Evolutionary conservation across 345 rosid genomes (phyloP).

Genomic region (Corymbia maculata): DNA sequence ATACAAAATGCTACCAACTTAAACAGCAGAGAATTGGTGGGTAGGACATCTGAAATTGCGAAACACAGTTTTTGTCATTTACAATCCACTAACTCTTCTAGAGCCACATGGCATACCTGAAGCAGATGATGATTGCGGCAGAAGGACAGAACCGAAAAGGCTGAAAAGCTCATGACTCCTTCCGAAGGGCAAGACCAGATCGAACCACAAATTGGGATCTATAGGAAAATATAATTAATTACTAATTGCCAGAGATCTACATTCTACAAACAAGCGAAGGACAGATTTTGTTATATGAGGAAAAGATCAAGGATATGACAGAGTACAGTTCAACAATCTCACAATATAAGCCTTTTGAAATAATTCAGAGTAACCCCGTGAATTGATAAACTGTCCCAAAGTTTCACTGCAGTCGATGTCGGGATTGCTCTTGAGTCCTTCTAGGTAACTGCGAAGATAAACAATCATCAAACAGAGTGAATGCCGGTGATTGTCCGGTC

Average conservation of each 20-base stretch:
- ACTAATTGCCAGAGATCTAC: background rate
- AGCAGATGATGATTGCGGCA: constrained; percentile 81
- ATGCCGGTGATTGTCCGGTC: background rate
- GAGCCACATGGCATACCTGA: constrained; percentile 36
- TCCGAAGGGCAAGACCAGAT: constrained; percentile 86
- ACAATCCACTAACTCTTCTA: background rate
- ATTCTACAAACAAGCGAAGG: background rate
- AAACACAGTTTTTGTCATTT: background rate
- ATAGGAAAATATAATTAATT: background rate
- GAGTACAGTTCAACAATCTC: constrained; percentile 3
- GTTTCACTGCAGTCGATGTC: constrained; percentile 58
- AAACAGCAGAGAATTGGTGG: background rate
- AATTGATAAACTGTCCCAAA: constrained; percentile 50
- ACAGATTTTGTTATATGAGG: background rate
- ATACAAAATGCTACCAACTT: background rate
- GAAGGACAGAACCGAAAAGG: constrained; percentile 78
- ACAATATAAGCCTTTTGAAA: constrained; percentile 90
- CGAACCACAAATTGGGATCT: constrained; percentile 88
- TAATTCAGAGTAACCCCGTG: constrained; percentile 66
- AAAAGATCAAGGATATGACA: background rate
- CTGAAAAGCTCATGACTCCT: constrained; percentile 69
- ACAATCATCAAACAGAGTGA: background rate
- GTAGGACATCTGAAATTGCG: background rate
- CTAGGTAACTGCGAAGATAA: constrained; percentile 37
- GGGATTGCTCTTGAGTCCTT: constrained; percentile 52